phyloP scores from a whole-genome alignment of 495 filamentous ascomycete genomes.

The Xylaria longipes region DNA sequence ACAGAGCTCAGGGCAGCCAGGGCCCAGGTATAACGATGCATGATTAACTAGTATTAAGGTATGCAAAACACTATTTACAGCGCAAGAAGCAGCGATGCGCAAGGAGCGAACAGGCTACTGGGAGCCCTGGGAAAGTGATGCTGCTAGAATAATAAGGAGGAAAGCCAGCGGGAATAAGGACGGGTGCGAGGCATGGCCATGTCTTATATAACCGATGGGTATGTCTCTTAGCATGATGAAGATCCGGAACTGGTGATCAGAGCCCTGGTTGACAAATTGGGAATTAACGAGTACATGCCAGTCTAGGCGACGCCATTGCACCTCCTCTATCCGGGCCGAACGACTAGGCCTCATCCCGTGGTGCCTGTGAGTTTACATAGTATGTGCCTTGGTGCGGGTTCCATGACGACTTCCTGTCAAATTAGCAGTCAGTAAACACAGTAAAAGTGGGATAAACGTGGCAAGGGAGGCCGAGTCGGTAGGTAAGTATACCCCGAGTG shows the following conservation, averaged over 20 bases:
- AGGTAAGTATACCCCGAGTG: neutral
- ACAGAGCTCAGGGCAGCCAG: slow-evolving; percentile 21
- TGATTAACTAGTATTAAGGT: slow-evolving; percentile 9
- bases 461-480: slow-evolving; percentile 16
- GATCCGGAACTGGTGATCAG: slow-evolving; percentile 20
- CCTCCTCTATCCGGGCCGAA: slow-evolving; percentile 16
- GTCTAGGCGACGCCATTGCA: slow-evolving; percentile 11
- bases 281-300: slow-evolving; percentile 6
- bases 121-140: slow-evolving; percentile 6
- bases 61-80: slow-evolving; percentile 5
- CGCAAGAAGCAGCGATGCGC: slow-evolving; percentile 12
- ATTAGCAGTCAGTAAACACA: slow-evolving; percentile 1
- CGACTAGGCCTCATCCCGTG: slow-evolving; percentile 4
- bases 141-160: slow-evolving; percentile 21
- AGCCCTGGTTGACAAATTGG: slow-evolving; percentile 5
- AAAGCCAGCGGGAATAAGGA: neutral
- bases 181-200: slow-evolving; percentile 25
- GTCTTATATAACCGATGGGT: slow-evolving; percentile 35
- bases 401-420: slow-evolving; percentile 22
- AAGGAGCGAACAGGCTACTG: slow-evolving; percentile 10
- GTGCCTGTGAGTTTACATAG: neutral
- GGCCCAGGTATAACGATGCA: slow-evolving; percentile 23
- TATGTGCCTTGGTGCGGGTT: neutral
- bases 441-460: slow-evolving; percentile 14
- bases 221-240: slow-evolving; percentile 14